These are phyloP conservation scores for Cladosporium sphaerospermum DNA, from an alignment of 2,329 filamentous ascomycete species.

Conservation along the genomic window DNA sequence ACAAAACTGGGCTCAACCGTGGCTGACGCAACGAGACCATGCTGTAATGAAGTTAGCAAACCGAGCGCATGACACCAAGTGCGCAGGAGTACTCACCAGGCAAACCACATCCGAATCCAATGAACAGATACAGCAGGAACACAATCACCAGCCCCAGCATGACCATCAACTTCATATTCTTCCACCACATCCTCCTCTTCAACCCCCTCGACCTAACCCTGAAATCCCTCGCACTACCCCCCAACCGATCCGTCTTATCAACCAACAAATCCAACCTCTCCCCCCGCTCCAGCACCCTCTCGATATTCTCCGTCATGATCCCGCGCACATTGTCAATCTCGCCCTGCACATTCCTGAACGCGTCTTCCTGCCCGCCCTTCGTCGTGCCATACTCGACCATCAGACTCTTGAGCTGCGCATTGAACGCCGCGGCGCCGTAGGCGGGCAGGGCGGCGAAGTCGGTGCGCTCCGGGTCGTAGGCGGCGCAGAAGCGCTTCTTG, in stretches of 20 bases:
- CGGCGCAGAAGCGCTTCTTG: conserved; percentile 74
- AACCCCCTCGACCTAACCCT: conserved; percentile 77
- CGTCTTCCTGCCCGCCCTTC: conserved; percentile 67
- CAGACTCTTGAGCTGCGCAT: conserved; percentile 65
- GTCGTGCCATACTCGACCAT: conserved; percentile 83
- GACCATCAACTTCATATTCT: conserved; percentile 93
- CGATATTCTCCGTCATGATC: conserved; percentile 94
- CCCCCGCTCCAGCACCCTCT: conserved; percentile 78
- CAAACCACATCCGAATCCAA: conserved; percentile 66
- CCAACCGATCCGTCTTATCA: conserved; percentile 91
- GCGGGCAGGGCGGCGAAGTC: conserved; percentile 74
- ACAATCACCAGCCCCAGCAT: conserved; percentile 66
- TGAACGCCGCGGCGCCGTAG: conserved; percentile 87
- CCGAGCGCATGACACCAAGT: neutral
- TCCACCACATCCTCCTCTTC: conserved; percentile 98
- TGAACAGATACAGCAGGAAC: conserved; percentile 64
- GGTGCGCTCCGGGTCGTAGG: conserved; percentile 59
- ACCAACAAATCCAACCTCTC: conserved; percentile 91
- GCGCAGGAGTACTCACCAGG: conserved; percentile 41
- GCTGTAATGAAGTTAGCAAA: conserved; percentile 13
- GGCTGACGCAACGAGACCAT: conserved; percentile 22
- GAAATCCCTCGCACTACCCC: conserved; percentile 84
- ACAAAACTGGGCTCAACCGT: conserved; percentile 3
- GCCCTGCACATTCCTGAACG: conserved; percentile 69
- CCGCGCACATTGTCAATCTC: conserved; percentile 90